Base-by-base conservation (phyloP, 176 grass and related monocot genomes). In the Metroxylon sagu region DNA sequence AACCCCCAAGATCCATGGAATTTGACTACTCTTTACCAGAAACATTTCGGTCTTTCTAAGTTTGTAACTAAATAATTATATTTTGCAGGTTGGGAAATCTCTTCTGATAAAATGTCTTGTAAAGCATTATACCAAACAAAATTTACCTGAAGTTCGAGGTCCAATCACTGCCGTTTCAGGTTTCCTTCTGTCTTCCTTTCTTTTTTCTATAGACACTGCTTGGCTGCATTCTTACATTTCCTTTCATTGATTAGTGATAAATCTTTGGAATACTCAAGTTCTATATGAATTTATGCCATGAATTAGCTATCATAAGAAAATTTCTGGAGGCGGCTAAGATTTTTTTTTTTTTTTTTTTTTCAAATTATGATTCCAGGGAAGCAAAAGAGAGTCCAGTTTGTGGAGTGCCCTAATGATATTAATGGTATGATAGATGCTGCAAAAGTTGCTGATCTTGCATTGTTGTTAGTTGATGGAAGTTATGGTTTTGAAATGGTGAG, bases 401-500 rank as follows among this genome's bases (percentile, higher is more conserved):
- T 98, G 18, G 84, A 98, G 71, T 98, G 93, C 62, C 93, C 84
- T 59, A 98, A 91, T 76, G 88, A 98, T 74, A 89, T 92, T 30
- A 98, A 98, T 1, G 82, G 88, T 51, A 98, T 98, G 93, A 98
- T 98, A 67, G 93, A 98, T 76, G 93, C 93, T 59, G 93, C 93
- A 56, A 98, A 98, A 72, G 92, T 92, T 65, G 93, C 93, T 63
- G 93, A 98, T 85, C 84, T 98, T 1, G 93, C 87, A 16, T 71
- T 98, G 74, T 68, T 98, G 69, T 79, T 98, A 59, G 83, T 98
- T 27, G 93, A 98, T 67, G 93, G 87, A 67, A 89, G 84, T 79
- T 98, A 92, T 78, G 93, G 87, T 57, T 98, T 92, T 89, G 93
- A 92, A 77, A 98, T 98, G 93, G 93, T 98, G n/a, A 78, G 66